Percentiles rank a stretch among this genome's conserved stretches.
phyloP scores from a whole-genome alignment of 179 eudicot species.

The Pouteria campechiana region DNA sequence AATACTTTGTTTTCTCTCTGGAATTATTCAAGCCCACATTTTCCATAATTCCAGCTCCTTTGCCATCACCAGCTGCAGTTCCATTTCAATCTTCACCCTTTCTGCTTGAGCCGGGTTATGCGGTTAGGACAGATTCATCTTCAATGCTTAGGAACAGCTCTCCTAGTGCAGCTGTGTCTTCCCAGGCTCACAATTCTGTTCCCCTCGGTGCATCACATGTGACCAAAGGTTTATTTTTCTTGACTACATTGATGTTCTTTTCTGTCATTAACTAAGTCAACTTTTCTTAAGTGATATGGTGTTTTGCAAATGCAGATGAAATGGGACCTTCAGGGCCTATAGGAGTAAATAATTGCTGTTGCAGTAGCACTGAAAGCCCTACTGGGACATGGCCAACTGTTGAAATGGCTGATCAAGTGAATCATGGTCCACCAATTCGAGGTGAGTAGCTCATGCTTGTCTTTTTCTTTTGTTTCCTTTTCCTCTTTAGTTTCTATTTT shows the following conservation, averaged over 20 bases:
- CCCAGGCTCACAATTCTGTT: conserved; percentile 29
- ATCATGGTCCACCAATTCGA: conserved; percentile 33
- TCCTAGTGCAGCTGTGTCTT: conserved; percentile 24
- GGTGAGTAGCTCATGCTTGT: no score
- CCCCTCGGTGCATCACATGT: conserved; percentile 21
- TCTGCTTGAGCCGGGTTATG: conserved; percentile 32
- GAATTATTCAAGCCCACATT: conserved; percentile 2
- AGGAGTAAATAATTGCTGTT: conserved; percentile 32
- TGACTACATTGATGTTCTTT: background rate
- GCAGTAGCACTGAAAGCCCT: conserved; percentile 53
- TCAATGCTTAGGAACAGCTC: conserved; percentile 24
- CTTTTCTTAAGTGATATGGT: background rate
- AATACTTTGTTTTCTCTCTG: background rate
- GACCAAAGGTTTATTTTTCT: conserved; percentile 26
- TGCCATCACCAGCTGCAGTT: conserved; percentile 15
- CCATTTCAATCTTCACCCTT: conserved; percentile 24
- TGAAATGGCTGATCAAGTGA: conserved; percentile 28
- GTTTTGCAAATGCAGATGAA: conserved; percentile 35
- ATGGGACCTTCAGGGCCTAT: conserved; percentile 21
- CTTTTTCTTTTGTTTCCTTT: no score
- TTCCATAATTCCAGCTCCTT: conserved; percentile 25
- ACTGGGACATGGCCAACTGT: conserved; percentile 37
- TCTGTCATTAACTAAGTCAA: background rate
- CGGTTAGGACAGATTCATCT: conserved; percentile 36
- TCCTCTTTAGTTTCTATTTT: background rate